Conservation (phyloP, 306 rosid species). For the Notholithocarpus densiflorus region DNA sequence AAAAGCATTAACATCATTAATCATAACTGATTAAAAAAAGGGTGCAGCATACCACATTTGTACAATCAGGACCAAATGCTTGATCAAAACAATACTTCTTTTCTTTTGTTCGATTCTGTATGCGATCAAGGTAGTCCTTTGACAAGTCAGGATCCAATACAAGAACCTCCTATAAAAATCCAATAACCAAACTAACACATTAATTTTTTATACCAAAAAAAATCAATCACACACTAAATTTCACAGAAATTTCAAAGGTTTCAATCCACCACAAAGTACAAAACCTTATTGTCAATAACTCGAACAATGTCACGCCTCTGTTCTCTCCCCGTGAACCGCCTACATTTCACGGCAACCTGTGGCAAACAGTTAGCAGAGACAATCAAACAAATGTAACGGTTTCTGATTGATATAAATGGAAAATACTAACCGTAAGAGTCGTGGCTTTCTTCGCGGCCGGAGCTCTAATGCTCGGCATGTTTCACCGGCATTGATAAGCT, state of each 20-base stretch:
- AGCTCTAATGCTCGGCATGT: conserved; percentile 61
- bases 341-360: conserved; percentile 65
- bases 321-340: conserved; percentile 41
- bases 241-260: neutral
- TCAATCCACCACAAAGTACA: neutral
- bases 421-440: conserved; percentile 49
- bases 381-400: neutral
- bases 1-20: neutral
- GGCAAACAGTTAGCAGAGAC: neutral
- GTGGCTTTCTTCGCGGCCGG: conserved; percentile 54
- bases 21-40: neutral
- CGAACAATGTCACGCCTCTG: conserved; percentile 59
- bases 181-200: neutral
- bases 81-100: conserved; percentile 57
- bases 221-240: neutral
- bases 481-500: conserved; percentile 36
- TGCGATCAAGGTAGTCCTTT: conserved; percentile 54
- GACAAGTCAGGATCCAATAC: conserved; percentile 57
- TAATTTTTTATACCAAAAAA: neutral
- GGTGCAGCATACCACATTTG: conserved; percentile 38
- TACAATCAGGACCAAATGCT: conserved; percentile 47
- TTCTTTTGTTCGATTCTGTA: conserved; percentile 60
- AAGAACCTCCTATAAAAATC: conserved; percentile 45
- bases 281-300: conserved; percentile 52
- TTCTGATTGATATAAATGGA: neutral